These are phyloP conservation scores for Cucurbita argyrosperma DNA, from an alignment of 306 rosid species.

Conservation along the genomic window DNA sequence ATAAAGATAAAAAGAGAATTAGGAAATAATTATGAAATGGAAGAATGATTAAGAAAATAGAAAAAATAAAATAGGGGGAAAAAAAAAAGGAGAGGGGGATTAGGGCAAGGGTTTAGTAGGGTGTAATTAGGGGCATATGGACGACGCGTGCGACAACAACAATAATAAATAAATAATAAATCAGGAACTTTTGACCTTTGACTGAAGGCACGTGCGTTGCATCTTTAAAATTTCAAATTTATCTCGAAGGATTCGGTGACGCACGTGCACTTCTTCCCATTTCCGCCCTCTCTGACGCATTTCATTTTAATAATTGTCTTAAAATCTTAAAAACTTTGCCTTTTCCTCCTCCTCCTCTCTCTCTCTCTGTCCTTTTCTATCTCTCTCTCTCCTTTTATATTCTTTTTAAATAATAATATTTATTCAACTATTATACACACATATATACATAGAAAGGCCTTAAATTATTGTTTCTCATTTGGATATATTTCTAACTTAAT, in stretches of 20 bases:
- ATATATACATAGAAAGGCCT: no score
- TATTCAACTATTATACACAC: no score
- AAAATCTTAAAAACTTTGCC: background rate
- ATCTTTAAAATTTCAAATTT: conserved; percentile 8
- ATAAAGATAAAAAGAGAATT: no score
- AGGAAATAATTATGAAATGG: no score
- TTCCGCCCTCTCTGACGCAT: background rate
- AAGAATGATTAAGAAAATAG: no score
- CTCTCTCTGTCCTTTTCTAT: background rate
- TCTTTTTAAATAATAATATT: no score
- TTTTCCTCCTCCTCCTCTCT: background rate
- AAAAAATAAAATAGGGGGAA: no score
- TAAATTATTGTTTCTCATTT: no score
- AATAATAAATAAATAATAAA: background rate
- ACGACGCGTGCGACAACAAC: background rate
- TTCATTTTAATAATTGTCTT: background rate
- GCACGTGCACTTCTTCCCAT: conserved; percentile 9
- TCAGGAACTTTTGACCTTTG: conserved; percentile 11
- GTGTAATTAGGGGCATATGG: background rate
- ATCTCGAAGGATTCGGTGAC: conserved; percentile 13
- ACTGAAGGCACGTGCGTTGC: conserved; percentile 16
- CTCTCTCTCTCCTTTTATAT: background rate
- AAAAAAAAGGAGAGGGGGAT: background rate
- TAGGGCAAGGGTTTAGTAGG: background rate
- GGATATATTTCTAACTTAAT: no score